Percentiles rank a stretch among this genome's conserved stretches.
Evolutionary conservation across 1,284 basidiomycete species (phyloP).

Genomic region (Tilletia caries): DNA sequence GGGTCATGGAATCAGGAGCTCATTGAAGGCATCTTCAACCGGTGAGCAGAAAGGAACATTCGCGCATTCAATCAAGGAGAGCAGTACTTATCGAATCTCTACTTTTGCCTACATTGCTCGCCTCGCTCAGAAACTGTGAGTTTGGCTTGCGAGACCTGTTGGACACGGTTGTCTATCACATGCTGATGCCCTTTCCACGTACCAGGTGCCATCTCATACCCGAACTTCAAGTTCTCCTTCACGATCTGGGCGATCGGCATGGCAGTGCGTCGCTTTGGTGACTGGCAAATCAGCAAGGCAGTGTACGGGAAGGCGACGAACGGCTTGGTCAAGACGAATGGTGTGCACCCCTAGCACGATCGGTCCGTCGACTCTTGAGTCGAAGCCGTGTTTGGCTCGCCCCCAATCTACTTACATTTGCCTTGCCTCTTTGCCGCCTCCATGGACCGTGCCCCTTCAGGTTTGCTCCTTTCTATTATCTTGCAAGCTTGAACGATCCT

Average conservation of each 20-base stretch:
- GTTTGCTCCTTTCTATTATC: no score
- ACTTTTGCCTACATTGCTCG: background rate
- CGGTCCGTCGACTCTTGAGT: no score
- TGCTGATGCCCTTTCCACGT: background rate
- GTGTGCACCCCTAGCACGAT: no score
- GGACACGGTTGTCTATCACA: background rate
- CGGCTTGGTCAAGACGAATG: background rate
- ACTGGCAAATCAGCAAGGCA: background rate
- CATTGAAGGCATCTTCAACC: slow-evolving; percentile 62
- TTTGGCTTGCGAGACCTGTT: background rate
- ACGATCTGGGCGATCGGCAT: slow-evolving; percentile 55
- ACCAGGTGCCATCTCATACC: slow-evolving; percentile 61
- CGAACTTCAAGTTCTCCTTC: slow-evolving; percentile 86
- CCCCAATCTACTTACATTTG: no score
- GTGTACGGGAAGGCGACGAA: background rate
- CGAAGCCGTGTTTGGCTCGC: no score
- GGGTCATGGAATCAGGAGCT: slow-evolving; percentile 81
- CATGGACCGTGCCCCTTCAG: no score
- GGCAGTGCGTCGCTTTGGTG: slow-evolving; percentile 27
- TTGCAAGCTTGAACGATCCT: no score
- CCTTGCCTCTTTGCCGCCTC: no score
- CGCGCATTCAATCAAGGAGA: background rate
- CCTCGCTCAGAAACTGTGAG: slow-evolving; percentile 66
- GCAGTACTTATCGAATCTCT: background rate
- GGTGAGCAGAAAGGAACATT: slow-evolving; percentile 21